Conservation (phyloP, 345 rosid genomes). For the Cardamine occulta region DNA sequence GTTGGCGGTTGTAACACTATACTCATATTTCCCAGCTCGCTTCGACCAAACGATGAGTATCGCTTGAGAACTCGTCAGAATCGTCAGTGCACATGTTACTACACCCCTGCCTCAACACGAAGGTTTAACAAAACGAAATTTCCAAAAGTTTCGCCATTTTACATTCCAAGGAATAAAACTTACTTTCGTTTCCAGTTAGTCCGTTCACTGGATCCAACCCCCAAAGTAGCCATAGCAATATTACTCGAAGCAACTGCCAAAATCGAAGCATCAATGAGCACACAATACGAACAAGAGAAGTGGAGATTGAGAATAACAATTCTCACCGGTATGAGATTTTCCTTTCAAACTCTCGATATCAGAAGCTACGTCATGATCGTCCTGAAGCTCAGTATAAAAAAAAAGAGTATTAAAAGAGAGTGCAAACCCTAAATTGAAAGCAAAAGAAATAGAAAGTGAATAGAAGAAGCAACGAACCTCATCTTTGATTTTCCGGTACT, state of each 20-base stretch:
- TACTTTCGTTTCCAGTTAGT: conserved; percentile 85
- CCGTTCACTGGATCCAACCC: conserved; percentile 50
- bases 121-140: neutral
- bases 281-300: neutral
- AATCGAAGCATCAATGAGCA: conserved; percentile 29
- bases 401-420: conserved; percentile 6
- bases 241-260: conserved; percentile 50
- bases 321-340: conserved; percentile 38
- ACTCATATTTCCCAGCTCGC: conserved; percentile 97
- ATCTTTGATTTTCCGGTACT: conserved; percentile 79
- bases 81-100: conserved; percentile 81
- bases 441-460: neutral
- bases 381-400: conserved; percentile 31
- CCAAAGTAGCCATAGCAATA: conserved; percentile 47
- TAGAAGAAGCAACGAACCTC: conserved; percentile 47
- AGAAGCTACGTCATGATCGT: conserved; percentile 36
- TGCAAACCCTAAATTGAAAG: neutral
- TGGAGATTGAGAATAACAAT: neutral
- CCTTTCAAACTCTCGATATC: conserved; percentile 44
- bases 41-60: conserved; percentile 98
- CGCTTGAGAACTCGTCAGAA: conserved; percentile 96
- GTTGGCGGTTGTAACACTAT: conserved; percentile 95
- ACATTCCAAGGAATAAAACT: neutral
- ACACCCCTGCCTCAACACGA: conserved; percentile 51
- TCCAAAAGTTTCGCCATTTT: neutral